Conservation (phyloP, 306 rosid species). For the Canavalia ensiformis region DNA sequence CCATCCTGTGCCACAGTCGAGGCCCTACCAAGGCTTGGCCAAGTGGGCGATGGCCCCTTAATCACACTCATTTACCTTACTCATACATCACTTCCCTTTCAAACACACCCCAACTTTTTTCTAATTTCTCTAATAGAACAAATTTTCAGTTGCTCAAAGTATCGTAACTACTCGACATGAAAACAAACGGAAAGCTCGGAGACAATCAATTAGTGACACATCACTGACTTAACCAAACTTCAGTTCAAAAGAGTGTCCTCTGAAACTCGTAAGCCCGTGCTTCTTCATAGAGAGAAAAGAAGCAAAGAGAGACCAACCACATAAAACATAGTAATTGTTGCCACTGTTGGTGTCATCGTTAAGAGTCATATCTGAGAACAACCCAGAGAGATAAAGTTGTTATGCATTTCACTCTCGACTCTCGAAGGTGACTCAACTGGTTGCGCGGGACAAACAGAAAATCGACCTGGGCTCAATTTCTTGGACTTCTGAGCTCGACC, state of each 20-base stretch:
- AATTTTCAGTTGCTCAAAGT: background rate
- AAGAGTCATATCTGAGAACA: constrained; percentile 31
- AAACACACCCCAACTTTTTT: constrained; percentile 9
- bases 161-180: background rate
- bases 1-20: background rate
- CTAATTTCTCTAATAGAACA: constrained; percentile 1
- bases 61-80: constrained; percentile 18
- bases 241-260: too few relatives aligned
- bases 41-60: background rate
- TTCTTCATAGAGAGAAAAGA: too few relatives aligned
- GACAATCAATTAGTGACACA: background rate
- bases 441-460: constrained; percentile 56
- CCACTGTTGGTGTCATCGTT: too few relatives aligned
- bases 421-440: constrained; percentile 48
- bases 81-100: constrained; percentile 21
- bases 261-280: too few relatives aligned
- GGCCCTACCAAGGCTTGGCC: too few relatives aligned
- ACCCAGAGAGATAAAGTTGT: constrained; percentile 57
- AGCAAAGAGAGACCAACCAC: too few relatives aligned
- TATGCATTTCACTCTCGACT: constrained; percentile 57
- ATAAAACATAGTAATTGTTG: too few relatives aligned
- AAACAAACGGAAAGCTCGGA: background rate
- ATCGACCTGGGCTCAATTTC: constrained; percentile 83
- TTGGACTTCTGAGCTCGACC: constrained; percentile 65
- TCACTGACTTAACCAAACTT: too few relatives aligned